Evolutionary conservation across 768 basidiomycete species (phyloP).

Genomic region (Mycena vitilis): DNA sequence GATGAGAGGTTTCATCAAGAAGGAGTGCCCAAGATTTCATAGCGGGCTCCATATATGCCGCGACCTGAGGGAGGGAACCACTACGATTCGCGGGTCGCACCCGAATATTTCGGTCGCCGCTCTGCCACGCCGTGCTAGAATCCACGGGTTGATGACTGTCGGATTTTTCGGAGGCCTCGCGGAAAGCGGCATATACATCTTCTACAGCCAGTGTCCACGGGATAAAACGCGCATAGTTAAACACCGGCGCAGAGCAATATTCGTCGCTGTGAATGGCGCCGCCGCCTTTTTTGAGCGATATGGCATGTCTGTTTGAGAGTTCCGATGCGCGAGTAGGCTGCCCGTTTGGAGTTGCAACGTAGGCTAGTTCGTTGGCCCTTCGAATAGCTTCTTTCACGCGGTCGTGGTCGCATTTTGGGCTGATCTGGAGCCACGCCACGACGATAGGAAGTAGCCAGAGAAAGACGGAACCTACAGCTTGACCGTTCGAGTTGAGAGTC

Average conservation of each 20-base stretch:
- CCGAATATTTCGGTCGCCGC: slow-evolving; percentile 20
- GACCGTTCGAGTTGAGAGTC: slow-evolving; percentile 48
- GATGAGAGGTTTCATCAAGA: background rate
- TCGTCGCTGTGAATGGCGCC: slow-evolving; percentile 39
- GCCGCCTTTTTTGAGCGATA: slow-evolving; percentile 31
- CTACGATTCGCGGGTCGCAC: slow-evolving; percentile 29
- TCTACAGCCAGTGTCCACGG: slow-evolving; percentile 45
- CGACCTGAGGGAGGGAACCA: slow-evolving; percentile 25
- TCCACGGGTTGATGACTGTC: slow-evolving; percentile 37
- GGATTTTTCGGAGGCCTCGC: slow-evolving; percentile 37
- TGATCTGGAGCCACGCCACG: slow-evolving; percentile 53
- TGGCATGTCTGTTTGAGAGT: slow-evolving; percentile 35
- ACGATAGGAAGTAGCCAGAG: slow-evolving; percentile 27
- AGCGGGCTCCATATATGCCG: slow-evolving; percentile 19
- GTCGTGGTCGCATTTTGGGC: slow-evolving; percentile 53
- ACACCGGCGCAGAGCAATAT: slow-evolving; percentile 42
- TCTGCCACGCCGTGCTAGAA: slow-evolving; percentile 31
- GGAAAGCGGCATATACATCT: slow-evolving; percentile 38
- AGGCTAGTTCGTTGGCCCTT: slow-evolving; percentile 45
- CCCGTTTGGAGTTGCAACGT: slow-evolving; percentile 39
- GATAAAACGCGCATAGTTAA: slow-evolving; percentile 46
- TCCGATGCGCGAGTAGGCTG: slow-evolving; percentile 18
- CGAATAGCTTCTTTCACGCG: slow-evolving; percentile 45
- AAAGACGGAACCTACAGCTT: slow-evolving; percentile 49
- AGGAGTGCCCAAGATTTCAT: slow-evolving; percentile 10